Conservation (phyloP, 2,329 filamentous ascomycete species). For the Colletotrichum eremochloae region DNA sequence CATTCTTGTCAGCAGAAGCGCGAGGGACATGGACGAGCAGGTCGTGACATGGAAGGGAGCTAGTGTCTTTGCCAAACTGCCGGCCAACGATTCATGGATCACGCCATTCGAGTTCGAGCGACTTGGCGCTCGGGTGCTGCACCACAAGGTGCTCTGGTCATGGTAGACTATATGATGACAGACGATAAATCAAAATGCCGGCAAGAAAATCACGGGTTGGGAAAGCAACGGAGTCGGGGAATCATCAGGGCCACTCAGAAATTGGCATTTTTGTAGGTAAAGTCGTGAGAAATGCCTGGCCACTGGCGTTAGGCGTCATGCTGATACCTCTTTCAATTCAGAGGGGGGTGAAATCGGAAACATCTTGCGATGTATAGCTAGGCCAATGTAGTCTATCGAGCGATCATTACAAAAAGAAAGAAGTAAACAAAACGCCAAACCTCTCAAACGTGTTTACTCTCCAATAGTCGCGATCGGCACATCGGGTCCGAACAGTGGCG, state of each 20-base stretch:
- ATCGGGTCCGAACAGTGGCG: conserved; percentile 9
- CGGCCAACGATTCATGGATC: conserved; percentile 97
- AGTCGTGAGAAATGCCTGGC: conserved; percentile 19
- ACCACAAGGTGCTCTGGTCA: conserved; percentile 81
- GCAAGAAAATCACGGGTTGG: conserved; percentile 18
- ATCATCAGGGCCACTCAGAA: conserved; percentile 13
- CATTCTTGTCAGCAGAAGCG: conserved; percentile 77
- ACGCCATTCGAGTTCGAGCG: conserved; percentile 89
- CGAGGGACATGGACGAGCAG: conserved; percentile 94
- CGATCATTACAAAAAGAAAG: background rate
- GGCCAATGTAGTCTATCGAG: conserved; percentile 5
- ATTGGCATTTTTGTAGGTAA: conserved; percentile 30
- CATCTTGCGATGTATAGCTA: conserved; percentile 11
- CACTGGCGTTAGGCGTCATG: conserved; percentile 36
- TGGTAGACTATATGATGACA: conserved; percentile 56
- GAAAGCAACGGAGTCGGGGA: conserved; percentile 39
- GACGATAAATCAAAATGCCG: conserved; percentile 3
- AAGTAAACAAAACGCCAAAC: conserved; percentile 8
- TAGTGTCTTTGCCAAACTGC: conserved; percentile 93
- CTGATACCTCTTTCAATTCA: conserved; percentile 5
- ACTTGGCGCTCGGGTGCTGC: conserved; percentile 83
- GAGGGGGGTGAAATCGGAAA: conserved; percentile 4
- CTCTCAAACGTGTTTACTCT: background rate
- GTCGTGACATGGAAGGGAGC: conserved; percentile 99
- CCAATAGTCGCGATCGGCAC: background rate